Evolutionary conservation across 305 asterid genomes (phyloP), one percentile per base, ranked within the genome.

Genomic region (Solanum chacoense): DNA sequence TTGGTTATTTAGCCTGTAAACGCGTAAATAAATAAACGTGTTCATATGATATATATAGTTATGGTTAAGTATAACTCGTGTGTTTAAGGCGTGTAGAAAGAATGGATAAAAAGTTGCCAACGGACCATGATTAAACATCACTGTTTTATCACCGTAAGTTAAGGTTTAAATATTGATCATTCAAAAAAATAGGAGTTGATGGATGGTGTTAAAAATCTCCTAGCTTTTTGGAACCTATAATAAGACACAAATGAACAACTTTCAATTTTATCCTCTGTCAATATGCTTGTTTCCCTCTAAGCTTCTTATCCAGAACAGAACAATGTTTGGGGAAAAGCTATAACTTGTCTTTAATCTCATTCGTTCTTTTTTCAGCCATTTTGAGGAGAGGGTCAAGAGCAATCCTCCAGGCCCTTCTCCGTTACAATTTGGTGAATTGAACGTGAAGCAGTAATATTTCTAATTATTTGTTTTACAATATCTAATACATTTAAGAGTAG

Each of bases 221-320:
- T 81, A 67, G 1, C 37, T 83, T 90, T 42, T 85, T 91, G 87
- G 37, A 24, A 86, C n/a, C 83, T 31, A 77, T 37, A 69, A 85
- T 75, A 59, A 89, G 87, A 92, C 63, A 37, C 65, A 67, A 67
- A 72, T 67, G 34, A 71, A 4, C 42, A 87, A 84, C 10, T 72
- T 89, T 85, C 84, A 88, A 50, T 88, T 69, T 83, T 45, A 83
- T 50, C 86, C 86, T 50, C 86, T 22, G 40, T 50, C 72, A 50
- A 29, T 29, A 83, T 35, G 79, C 89, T 76, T 45, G 5, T 75
- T 91, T 90, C 85, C 89, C 90, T 92, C 91, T 18, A 87, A 88
- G 88, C 95, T 94, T 91, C 95, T 92, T 42, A 88, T 87, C 84
- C 45, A 83, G 85, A 91, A 93, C 94, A 71, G 93, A 93, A 91